Percentiles rank a stretch among this genome's conserved stretches.
Evolutionary conservation across 345 rosid genomes (phyloP).

Genomic region (Hypericum perforatum): DNA sequence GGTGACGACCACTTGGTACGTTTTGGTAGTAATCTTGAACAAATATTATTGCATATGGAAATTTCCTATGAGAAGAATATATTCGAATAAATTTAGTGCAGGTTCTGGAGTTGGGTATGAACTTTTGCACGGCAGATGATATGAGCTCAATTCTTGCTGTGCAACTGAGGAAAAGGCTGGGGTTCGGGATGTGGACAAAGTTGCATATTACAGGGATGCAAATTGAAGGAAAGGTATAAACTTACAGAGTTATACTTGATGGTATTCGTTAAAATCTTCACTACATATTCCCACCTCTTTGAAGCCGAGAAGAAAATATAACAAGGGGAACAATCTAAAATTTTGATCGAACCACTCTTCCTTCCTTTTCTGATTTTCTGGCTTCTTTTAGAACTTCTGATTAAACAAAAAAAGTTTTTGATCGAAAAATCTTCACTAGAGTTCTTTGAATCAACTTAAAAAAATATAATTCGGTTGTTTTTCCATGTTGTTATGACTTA

Average conservation of each 20-base stretch:
- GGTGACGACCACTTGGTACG: constrained; percentile 89
- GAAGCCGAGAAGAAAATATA: too few species aligned
- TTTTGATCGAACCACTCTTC: too few species aligned
- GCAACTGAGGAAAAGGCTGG: constrained; percentile 68
- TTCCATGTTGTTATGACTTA: constrained; percentile 8
- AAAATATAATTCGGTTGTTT: not conserved
- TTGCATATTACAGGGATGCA: constrained; percentile 94
- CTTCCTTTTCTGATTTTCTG: not conserved
- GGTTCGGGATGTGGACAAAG: constrained; percentile 91
- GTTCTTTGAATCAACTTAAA: not conserved
- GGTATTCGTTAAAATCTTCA: too few species aligned
- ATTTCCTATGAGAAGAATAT: not conserved
- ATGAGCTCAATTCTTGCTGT: constrained; percentile 93
- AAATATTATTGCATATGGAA: too few species aligned
- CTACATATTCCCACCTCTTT: too few species aligned
- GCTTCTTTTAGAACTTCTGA: not conserved
- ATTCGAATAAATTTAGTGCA: constrained; percentile 28
- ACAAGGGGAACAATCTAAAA: too few species aligned
- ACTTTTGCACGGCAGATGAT: constrained; percentile 83
- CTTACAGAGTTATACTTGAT: too few species aligned
- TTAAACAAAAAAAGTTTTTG: too few species aligned
- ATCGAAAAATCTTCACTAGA: too few species aligned
- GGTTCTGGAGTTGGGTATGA: constrained; percentile 88
- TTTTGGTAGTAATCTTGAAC: not conserved
- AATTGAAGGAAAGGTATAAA: constrained; percentile 81